A percentile compares a stretch with the other conserved stretches of the same genome.
phyloP scores from a whole-genome alignment of 148 eudicot species.

The Rhododendron henanense region DNA sequence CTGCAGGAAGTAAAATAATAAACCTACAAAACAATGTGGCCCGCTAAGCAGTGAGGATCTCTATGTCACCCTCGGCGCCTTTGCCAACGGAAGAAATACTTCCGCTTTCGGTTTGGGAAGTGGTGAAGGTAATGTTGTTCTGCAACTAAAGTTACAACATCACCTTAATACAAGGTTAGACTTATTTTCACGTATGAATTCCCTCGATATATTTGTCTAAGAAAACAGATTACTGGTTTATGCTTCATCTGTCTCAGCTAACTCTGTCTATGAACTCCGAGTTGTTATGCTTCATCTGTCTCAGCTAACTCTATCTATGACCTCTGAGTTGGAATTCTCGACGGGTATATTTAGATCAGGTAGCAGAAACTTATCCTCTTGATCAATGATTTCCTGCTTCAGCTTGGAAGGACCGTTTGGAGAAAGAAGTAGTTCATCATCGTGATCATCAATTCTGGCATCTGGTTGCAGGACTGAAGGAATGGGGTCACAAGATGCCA shows the following conservation, averaged over 20 bases:
- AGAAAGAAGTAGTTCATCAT: not conserved
- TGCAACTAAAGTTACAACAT: conserved; percentile 18
- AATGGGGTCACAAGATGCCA: not conserved
- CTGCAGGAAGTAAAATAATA: not conserved
- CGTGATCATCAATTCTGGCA: not conserved
- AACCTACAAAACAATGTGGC: not conserved
- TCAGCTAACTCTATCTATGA: conserved; percentile 7
- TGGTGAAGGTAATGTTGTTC: conserved; percentile 8
- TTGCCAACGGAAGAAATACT: not conserved
- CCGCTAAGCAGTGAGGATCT: conserved; percentile 15
- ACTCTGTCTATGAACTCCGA: conserved; percentile 8
- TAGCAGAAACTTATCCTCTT: conserved; percentile 22
- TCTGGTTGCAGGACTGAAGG: conserved; percentile 1
- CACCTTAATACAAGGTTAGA: conserved; percentile 25
- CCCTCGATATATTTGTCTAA: not conserved
- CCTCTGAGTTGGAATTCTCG: conserved; percentile 19
- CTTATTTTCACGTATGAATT: conserved; percentile 11
- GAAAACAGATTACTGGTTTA: not conserved
- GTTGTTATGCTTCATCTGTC: not conserved
- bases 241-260: not conserved
- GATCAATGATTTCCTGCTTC: not conserved
- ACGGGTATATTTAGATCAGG: conserved; percentile 34
- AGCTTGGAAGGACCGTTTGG: not conserved
- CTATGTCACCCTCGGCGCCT: conserved; percentile 15
- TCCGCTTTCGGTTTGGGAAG: not conserved